Percentiles rank a stretch among this genome's conserved stretches.
These are phyloP conservation scores for Moringa oleifera DNA, from an alignment of 345 rosid genomes.

Conservation along the genomic window DNA sequence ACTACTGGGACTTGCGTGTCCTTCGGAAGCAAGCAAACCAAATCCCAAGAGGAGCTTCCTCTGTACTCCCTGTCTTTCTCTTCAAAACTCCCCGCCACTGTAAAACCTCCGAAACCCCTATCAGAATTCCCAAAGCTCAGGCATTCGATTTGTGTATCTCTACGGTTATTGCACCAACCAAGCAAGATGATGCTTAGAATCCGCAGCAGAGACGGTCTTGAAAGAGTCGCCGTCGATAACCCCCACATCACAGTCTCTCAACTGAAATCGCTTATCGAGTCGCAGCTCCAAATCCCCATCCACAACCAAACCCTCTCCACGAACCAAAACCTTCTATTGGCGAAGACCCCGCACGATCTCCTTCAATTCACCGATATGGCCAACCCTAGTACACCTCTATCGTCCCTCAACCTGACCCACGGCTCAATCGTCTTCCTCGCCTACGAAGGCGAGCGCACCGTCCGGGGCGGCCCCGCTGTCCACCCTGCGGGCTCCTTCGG, in stretches of 20 bases:
- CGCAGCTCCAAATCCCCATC: conserved; percentile 76
- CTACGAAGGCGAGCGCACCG: conserved; percentile 73
- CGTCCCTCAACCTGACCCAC: conserved; percentile 57
- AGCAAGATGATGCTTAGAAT: conserved; percentile 71
- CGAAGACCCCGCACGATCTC: conserved; percentile 54
- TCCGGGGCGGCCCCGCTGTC: conserved; percentile 55
- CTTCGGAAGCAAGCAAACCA: background rate
- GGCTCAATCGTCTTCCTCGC: conserved; percentile 73
- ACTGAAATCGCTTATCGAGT: conserved; percentile 68
- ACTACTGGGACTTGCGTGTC: no score
- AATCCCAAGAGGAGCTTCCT: background rate
- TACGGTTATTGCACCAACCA: background rate
- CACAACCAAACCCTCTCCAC: conserved; percentile 75
- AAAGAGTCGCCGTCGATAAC: conserved; percentile 60
- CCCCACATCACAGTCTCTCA: conserved; percentile 47
- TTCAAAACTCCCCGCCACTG: background rate
- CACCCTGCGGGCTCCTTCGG: conserved; percentile 88
- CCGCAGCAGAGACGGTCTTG: conserved; percentile 93
- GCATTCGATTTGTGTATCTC: background rate
- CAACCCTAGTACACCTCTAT: conserved; percentile 43
- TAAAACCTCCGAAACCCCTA: background rate
- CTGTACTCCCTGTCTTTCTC: background rate
- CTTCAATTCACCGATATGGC: conserved; percentile 60
- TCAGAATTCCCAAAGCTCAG: background rate
- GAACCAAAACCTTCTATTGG: conserved; percentile 64